Evolutionary conservation across 495 filamentous ascomycete species (phyloP), one percentile per base, ranked within the genome.

Genomic region (Amphirosellinia nigrospora): DNA sequence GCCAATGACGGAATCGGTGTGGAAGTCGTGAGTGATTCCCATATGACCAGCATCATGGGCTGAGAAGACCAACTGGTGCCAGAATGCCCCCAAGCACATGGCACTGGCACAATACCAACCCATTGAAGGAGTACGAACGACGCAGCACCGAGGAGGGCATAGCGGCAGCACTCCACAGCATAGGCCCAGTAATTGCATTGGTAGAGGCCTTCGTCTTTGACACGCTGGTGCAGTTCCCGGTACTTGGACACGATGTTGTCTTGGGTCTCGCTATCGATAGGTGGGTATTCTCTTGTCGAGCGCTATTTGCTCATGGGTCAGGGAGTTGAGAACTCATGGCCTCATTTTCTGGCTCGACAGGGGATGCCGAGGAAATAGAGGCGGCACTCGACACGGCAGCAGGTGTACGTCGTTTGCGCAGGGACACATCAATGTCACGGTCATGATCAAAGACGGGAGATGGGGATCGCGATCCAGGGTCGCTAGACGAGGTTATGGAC

Each of bases 11-110:
- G 91, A 91, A 80, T 99, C 96, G 21, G 87, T 80, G 30, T 90
- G 88, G 79, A 93, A 98, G 75, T 89, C 81, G 76, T 98, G 96
- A 36, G 96, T 99, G 71, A 99, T 98, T 69, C 92, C 96, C 92
- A 97, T 97, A 79, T 99, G 96, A 7, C 94, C 94, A 45, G 96
- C 93, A 86, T 99, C 96, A 83, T 99, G 96, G 71, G 93, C 96
- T 6, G 91, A 90, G 80, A 99, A 99, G 52, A 96, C 92, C 36
- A 98, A 87, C 76, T 99, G 96, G 75, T 99, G 96, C 96, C 96
- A 99, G 75, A 97, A 88, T 56, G 87, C 84, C 23, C 95, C 96
- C 50, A 98, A 83, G 74, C 89, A 95, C 66, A 93, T 82, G 7
- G 88, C 94, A 50, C 91, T 93, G 3, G 82, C 81, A 34, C 80